Evolutionary conservation across 2,329 filamentous ascomycete genomes (phyloP).

Genomic region (Stromatinia cepivora): DNA sequence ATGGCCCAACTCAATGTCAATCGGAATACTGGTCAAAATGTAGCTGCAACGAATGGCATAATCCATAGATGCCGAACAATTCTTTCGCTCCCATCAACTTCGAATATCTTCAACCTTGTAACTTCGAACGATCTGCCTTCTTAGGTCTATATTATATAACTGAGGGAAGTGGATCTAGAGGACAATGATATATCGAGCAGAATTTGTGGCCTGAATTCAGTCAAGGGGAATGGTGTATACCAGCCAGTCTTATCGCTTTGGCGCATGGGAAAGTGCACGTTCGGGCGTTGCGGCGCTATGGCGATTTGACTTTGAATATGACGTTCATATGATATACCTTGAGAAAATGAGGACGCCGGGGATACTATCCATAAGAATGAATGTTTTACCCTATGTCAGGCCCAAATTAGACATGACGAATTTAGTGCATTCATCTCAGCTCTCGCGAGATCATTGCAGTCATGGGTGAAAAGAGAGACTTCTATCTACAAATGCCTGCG

Average conservation of each 20-base stretch:
- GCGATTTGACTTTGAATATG: neutral
- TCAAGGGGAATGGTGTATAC: neutral
- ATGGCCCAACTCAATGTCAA: neutral
- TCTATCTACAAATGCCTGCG: neutral
- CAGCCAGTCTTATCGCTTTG: neutral
- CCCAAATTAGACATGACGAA: neutral
- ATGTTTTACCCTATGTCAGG: neutral
- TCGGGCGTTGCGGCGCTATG: neutral
- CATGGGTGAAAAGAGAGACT: neutral
- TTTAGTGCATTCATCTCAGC: neutral
- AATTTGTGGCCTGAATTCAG: no score
- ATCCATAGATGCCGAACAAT: neutral
- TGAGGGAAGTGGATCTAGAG: neutral
- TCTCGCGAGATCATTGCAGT: no score
- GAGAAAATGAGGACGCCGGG: no score
- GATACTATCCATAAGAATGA: no score
- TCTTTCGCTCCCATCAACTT: neutral
- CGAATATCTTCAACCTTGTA: no score
- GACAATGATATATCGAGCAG: no score
- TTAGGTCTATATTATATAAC: neutral
- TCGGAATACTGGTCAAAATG: neutral
- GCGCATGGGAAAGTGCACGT: neutral
- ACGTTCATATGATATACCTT: no score
- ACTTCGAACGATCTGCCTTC: neutral
- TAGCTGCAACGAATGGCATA: neutral